phyloP scores from a whole-genome alignment of 306 rosid species.

The barrel medic (Medicago truncatula) region DNA sequence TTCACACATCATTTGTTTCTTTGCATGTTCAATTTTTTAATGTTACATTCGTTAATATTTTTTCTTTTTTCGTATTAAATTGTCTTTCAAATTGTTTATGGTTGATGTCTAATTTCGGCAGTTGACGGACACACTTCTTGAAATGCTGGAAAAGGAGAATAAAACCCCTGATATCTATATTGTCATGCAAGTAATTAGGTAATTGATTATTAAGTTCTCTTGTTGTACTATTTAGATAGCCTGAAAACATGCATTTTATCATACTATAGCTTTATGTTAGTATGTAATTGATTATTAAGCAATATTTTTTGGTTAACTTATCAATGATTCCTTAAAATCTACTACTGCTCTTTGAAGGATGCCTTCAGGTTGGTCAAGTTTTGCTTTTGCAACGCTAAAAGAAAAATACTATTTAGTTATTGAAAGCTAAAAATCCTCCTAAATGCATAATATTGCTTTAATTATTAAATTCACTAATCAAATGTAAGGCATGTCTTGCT shows the following conservation, averaged over 20 bases:
- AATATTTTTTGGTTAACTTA: too few species aligned
- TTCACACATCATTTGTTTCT: neutral
- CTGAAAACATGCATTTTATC: conserved; percentile 28
- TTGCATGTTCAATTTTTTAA: conserved; percentile 3
- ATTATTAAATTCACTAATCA: too few species aligned
- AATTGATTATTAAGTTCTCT: conserved; percentile 35
- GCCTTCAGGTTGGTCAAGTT: too few species aligned
- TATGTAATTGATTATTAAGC: neutral
- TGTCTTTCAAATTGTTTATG: conserved; percentile 31
- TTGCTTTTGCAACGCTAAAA: too few species aligned
- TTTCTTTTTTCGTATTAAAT: conserved; percentile 11
- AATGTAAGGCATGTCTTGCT: too few species aligned
- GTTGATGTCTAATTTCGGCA: conserved; percentile 48
- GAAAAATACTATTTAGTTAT: too few species aligned
- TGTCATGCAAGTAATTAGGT: conserved; percentile 80
- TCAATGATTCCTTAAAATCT: too few species aligned
- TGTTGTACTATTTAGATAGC: conserved; percentile 22
- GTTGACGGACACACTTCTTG: conserved; percentile 75
- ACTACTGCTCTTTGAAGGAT: too few species aligned
- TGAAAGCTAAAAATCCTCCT: too few species aligned
- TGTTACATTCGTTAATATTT: conserved; percentile 10
- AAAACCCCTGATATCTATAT: conserved; percentile 72
- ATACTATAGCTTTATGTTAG: conserved; percentile 21
- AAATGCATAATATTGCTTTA: too few species aligned
- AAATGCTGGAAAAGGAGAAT: conserved; percentile 74